Conservation (phyloP, 1,284 basidiomycete genomes). For the Athelia psychrophila region DNA sequence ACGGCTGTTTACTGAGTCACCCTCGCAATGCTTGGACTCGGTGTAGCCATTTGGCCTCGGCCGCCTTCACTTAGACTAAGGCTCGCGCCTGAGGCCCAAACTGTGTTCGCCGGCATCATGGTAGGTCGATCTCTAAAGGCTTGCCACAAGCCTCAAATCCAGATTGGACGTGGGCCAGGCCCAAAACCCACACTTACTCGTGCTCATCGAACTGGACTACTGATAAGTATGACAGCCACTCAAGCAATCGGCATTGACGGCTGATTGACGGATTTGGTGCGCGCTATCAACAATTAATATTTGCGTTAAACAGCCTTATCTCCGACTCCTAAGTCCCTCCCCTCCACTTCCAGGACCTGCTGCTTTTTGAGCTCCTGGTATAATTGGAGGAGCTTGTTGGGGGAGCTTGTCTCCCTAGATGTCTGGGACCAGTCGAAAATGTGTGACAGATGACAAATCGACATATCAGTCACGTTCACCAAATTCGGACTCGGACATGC, state of each 20-base stretch:
- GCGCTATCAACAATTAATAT: neutral
- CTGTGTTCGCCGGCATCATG: conserved; percentile 21
- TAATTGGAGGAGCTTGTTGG: no score
- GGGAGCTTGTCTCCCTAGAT: no score
- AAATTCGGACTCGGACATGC: no score
- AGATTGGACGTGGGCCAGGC: conserved; percentile 7
- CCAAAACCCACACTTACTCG: conserved; percentile 24
- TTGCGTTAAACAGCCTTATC: neutral
- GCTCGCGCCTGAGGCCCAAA: conserved; percentile 4
- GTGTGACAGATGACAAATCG: no score
- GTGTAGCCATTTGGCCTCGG: neutral
- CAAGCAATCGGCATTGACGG: conserved; percentile 23
- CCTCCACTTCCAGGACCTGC: conserved; percentile 24
- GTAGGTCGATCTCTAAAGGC: conserved; percentile 1
- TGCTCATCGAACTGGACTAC: conserved; percentile 21
- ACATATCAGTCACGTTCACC: no score
- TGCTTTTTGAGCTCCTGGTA: no score
- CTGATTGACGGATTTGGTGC: conserved; percentile 29
- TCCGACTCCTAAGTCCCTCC: neutral
- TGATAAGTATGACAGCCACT: conserved; percentile 29
- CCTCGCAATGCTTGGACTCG: conserved; percentile 27
- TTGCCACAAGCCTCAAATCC: neutral
- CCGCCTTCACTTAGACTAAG: neutral
- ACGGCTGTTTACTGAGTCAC: neutral
- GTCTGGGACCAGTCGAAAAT: no score